Evolutionary conservation across 345 rosid species (phyloP), one percentile per base, ranked within the genome.

Genomic region (Citrus maxima): DNA sequence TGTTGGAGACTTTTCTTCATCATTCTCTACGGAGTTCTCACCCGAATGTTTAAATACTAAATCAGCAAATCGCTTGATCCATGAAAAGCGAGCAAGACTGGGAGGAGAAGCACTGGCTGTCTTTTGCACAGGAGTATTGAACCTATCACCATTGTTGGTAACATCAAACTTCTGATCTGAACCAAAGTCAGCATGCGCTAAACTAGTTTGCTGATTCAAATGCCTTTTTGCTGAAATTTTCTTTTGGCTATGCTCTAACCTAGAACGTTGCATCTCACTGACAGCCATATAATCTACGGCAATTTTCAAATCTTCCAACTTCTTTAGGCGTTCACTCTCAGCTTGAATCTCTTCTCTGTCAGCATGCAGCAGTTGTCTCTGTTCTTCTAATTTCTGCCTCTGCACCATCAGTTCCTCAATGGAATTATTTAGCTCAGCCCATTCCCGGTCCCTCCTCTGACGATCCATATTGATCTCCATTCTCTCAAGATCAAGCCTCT

Each of bases 391-490:
- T 82, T 94, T 96, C 74, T 88, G 88, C 35, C 95, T 86, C 80
- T 93, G 99, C 73, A 83, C 77, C 84, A 85, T 89, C 63, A 96
- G 92, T 82, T 93, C 99, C 81, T 93, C 97, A 67, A 96, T 82
- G 10, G 93, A 91, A 71, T 85, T 85, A 78, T 85, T 92, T 72
- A 96, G 83, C 80, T 89, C 94, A 6, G 84, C 88, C 98, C 97
- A 93, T 78, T 96, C 99, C 38, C 72, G 88, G 70, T 92, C 94
- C 77, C 97, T 91, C 83, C 84, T 86, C 84, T 94, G 95, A 24
- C 94, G 94, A 59, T 96, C 98, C 81, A 87, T 60, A 75, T 89
- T 90, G 76, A 96, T 88, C 86, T 93, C 97, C 78, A 82, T 76
- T 77, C 97, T 90, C 85, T 91, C 97, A 37, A 82, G 82, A 83